phyloP scores from a whole-genome alignment of 495 filamentous ascomycete genomes.

The Trichoderma reesei region DNA sequence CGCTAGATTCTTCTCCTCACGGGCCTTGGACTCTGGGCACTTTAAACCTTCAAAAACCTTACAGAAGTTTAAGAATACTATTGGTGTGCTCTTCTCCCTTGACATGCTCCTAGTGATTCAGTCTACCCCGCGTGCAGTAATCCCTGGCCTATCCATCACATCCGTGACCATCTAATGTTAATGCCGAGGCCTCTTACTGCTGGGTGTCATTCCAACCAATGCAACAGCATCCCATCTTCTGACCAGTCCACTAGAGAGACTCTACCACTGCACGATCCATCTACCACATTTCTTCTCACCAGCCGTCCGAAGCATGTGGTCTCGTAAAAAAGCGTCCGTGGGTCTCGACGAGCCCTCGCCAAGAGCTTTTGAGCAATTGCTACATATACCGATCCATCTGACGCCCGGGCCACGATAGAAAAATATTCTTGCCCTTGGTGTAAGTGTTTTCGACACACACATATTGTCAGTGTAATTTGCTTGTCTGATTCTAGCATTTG shows the following conservation, averaged over 20 bases:
- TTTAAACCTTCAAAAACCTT: background rate
- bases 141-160: background rate
- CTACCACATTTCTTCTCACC: too few species aligned
- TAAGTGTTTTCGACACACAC: too few species aligned
- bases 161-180: background rate
- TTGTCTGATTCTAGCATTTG: too few species aligned
- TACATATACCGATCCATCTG: background rate
- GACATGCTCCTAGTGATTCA: background rate
- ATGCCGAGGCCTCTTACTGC: background rate
- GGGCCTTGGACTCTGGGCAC: background rate
- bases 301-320: background rate
- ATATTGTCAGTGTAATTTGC: too few species aligned
- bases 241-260: background rate
- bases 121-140: background rate
- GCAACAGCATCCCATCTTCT: background rate
- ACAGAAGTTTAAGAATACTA: background rate
- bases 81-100: background rate
- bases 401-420: too few species aligned
- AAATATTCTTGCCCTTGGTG: too few species aligned
- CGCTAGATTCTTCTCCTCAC: background rate
- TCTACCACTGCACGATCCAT: background rate
- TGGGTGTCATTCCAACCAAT: background rate
- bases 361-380: background rate
- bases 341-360: background rate
- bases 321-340: background rate